Evolutionary conservation across 768 basidiomycete species (phyloP), one percentile per base, ranked within the genome.

Genomic region (Auricularia sp.): DNA sequence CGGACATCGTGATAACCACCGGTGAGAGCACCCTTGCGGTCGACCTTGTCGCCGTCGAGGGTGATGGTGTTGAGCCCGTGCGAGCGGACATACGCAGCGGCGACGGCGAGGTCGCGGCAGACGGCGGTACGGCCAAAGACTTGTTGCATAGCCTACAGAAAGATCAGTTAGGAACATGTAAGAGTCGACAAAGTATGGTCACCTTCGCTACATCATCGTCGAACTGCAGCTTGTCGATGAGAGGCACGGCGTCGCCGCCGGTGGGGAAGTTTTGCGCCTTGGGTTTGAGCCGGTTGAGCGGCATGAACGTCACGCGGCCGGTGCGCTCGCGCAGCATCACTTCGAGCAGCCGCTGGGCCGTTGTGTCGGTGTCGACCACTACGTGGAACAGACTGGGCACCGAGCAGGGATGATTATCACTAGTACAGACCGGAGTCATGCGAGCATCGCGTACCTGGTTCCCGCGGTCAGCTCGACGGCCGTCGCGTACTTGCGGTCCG

Each of bases 81-180:
- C 70, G 88, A 90, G 74, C 96, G 90, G 62, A 95, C 93, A 74
- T 97, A 98, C 8, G 92, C 90, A 5, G 94, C 92, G 29, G 94
- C 95, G 68, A 94, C 88, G 8, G 88, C 88, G 64, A 99, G 83
- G 73, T 97, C 93, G 56, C 89, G 85, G 73, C 96, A 98, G 29
- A 99, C 92, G 74, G 95, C 93, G 0, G 96, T 98, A 76, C 94
- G 94, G 44, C 95, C 94, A 68, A 99, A 99, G 11, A 98, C 95
- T 72, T 98, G 97, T 70, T 94, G 86, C 77, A 98, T 94, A 0
- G 97, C 97, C 39, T 42, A 14, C 2, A 14, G 39, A 5, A 42
- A 42, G 7, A 2, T 42, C 13, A 14, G 39, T 42, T 2, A 14
- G 4, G 0, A 42, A 14, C 39, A 39, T 39, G 39, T 1, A 7